Conservation (phyloP, 176 grass and related monocot genomes). For the Secale cereale region DNA sequence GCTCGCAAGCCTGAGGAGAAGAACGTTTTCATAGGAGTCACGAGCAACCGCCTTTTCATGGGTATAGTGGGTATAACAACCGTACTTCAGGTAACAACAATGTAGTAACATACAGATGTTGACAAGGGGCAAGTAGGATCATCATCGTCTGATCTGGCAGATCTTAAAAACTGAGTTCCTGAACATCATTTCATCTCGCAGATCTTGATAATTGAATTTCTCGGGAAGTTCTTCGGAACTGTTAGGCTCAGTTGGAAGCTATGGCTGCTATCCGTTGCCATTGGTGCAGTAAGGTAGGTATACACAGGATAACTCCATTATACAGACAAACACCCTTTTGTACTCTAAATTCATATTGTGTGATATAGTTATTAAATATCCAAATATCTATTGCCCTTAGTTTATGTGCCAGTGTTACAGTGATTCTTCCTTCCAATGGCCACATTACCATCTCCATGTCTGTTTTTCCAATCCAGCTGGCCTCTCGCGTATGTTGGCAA, state of each 20-base stretch:
- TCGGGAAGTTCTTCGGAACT: conserved; percentile 55
- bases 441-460: conserved; percentile 4
- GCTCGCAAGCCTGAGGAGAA: conserved; percentile 63
- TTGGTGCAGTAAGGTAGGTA: conserved; percentile 57
- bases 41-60: conserved; percentile 51
- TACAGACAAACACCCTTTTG: neutral
- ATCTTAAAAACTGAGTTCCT: conserved; percentile 47
- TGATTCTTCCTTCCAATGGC: neutral
- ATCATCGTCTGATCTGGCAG: conserved; percentile 3
- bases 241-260: conserved; percentile 47
- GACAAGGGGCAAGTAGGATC: neutral
- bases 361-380: neutral
- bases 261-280: conserved; percentile 52
- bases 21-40: conserved; percentile 53
- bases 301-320: neutral
- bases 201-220: conserved; percentile 67
- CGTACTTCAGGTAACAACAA: conserved; percentile 53
- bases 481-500: conserved; percentile 59
- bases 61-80: conserved; percentile 49
- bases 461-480: conserved; percentile 44
- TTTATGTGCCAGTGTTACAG: neutral
- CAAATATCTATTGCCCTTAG: neutral
- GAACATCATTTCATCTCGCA: neutral
- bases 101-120: neutral
- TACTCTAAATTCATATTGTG: neutral